Evolutionary conservation across 2,329 filamentous ascomycete genomes (phyloP).

Genomic region (Ramularia collo-cygni): DNA sequence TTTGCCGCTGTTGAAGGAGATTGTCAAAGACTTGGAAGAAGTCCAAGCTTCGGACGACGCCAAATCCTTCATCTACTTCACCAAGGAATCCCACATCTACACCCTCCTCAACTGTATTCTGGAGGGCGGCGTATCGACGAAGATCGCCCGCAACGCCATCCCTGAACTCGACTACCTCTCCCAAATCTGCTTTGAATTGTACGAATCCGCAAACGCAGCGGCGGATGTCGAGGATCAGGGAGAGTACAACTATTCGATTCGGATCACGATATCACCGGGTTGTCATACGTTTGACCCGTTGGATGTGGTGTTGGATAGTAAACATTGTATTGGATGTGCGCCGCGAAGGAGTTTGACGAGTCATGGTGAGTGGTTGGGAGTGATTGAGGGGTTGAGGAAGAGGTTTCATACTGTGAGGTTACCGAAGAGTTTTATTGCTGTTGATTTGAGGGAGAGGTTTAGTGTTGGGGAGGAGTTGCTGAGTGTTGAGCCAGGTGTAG

Average conservation of each 20-base stretch:
- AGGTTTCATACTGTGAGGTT: constrained; percentile 75
- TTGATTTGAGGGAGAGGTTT: constrained; percentile 43
- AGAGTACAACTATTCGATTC: constrained; percentile 83
- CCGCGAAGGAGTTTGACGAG: constrained; percentile 83
- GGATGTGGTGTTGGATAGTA: constrained; percentile 91
- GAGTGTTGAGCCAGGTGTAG: too few relatives aligned
- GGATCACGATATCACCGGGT: constrained; percentile 90
- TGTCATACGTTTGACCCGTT: constrained; percentile 95
- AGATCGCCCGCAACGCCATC: constrained; percentile 91
- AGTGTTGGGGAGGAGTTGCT: too few relatives aligned
- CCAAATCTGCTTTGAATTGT: constrained; percentile 96
- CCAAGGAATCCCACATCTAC: constrained; percentile 98
- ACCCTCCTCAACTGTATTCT: constrained; percentile 96
- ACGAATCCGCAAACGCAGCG: constrained; percentile 74
- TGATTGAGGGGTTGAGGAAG: constrained; percentile 90
- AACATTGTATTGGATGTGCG: constrained; percentile 92
- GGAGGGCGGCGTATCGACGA: constrained; percentile 92
- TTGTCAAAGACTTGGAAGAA: constrained; percentile 93
- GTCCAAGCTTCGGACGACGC: constrained; percentile 91
- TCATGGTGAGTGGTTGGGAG: constrained; percentile 90
- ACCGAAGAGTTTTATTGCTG: constrained; percentile 45
- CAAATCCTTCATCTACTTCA: constrained; percentile 98
- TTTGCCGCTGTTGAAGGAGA: constrained; percentile 87
- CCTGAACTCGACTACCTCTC: constrained; percentile 96
- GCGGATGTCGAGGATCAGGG: constrained; percentile 49